Evolutionary conservation across 2,329 filamentous ascomycete genomes (phyloP).

Genomic region (Xylaria sp.): DNA sequence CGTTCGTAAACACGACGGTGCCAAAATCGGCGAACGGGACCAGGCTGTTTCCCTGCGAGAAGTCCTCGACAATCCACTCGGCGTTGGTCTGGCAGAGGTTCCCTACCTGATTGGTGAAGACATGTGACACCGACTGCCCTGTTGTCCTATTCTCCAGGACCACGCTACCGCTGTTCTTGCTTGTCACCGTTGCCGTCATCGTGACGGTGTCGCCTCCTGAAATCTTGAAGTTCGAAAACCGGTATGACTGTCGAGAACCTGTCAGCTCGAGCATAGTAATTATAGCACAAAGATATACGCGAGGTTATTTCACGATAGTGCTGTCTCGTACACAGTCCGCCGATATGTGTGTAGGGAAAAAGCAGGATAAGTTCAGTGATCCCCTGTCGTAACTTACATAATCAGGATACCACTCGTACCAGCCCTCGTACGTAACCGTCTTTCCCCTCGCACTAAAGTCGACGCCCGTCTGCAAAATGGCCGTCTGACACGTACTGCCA

Average conservation of each 20-base stretch:
- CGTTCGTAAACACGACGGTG: constrained; percentile 49
- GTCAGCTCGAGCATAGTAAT: neutral
- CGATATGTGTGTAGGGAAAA: neutral
- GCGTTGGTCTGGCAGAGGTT: constrained; percentile 60
- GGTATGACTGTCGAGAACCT: constrained; percentile 44
- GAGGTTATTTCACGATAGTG: neutral
- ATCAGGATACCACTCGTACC: constrained; percentile 67
- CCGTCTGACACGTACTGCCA: constrained; percentile 59
- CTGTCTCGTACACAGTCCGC: neutral
- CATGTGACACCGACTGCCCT: constrained; percentile 57
- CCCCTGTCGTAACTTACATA: constrained; percentile 40
- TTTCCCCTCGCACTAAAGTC: constrained; percentile 56
- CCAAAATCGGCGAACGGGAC: constrained; percentile 55
- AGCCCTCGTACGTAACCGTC: constrained; percentile 55
- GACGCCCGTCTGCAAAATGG: constrained; percentile 63
- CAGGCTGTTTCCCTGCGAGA: constrained; percentile 46
- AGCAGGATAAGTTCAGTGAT: neutral
- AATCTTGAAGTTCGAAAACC: constrained; percentile 54
- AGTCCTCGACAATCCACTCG: constrained; percentile 68
- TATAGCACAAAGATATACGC: neutral
- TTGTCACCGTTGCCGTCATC: constrained; percentile 33
- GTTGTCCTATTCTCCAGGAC: constrained; percentile 52
- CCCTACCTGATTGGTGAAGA: constrained; percentile 50
- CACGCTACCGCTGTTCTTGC: constrained; percentile 25
- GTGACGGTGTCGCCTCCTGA: constrained; percentile 37